phyloP scores from a whole-genome alignment of 371 early-diverging fungal species.

The Spraguea lophii region DNA sequence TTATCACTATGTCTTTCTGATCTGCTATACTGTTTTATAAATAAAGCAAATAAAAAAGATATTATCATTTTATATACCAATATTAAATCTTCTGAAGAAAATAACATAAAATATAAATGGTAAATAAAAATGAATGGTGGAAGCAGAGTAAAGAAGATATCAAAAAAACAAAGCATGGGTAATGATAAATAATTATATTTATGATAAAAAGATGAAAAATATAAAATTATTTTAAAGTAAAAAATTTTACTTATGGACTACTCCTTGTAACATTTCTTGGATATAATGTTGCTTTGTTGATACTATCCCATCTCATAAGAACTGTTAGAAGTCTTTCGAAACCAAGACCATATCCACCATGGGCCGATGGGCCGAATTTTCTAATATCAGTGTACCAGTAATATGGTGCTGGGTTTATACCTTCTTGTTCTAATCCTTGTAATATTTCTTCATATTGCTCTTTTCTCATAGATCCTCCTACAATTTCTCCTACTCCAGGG shows the following conservation, averaged over 20 bases:
- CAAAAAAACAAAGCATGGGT: not conserved
- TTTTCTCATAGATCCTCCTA: constrained; percentile 96
- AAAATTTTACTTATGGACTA: constrained; percentile 42
- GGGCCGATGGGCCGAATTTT: constrained; percentile 82
- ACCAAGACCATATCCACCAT: constrained; percentile 97
- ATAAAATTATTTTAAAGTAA: not conserved
- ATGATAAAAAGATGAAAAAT: not conserved
- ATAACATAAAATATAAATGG: too few relatives aligned
- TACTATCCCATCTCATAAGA: constrained; percentile 62
- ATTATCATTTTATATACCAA: too few relatives aligned
- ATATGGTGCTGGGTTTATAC: constrained; percentile 79
- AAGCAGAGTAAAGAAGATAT: not conserved
- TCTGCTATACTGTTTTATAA: too few relatives aligned
- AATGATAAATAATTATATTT: not conserved
- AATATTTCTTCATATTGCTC: constrained; percentile 64
- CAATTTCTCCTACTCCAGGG: constrained; percentile 96
- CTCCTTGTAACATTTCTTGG: constrained; percentile 71
- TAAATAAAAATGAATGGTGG: too few relatives aligned
- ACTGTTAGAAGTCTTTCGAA: constrained; percentile 93
- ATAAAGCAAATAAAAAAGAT: too few relatives aligned
- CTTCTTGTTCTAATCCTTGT: constrained; percentile 79
- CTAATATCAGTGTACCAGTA: constrained; percentile 97
- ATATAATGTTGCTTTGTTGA: constrained; percentile 76
- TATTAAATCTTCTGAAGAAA: too few relatives aligned
- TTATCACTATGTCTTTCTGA: too few relatives aligned